Percentiles rank a stretch among this genome's conserved stretches.
Conservation (phyloP, 768 basidiomycete species). For the Suillus bovinus region DNA sequence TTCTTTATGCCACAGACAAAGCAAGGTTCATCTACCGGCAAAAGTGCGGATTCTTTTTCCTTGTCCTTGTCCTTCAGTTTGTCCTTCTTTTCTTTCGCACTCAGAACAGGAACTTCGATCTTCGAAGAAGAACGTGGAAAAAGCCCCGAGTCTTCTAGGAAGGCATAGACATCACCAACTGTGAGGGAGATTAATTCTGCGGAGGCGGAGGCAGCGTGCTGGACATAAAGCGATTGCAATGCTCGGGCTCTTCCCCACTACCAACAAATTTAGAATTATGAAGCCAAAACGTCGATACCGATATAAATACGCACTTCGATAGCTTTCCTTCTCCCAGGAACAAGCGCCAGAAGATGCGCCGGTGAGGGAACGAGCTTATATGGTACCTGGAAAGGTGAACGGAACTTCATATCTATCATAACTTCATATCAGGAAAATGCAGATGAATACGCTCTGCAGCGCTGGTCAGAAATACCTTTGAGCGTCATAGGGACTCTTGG, state of each 20-base stretch:
- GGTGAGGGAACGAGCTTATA: slow-evolving; percentile 41
- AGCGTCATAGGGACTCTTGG: slow-evolving; percentile 45
- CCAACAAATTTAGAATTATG: slow-evolving; percentile 9
- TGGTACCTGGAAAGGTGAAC: slow-evolving; percentile 29
- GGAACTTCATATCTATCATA: slow-evolving; percentile 37
- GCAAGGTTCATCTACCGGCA: slow-evolving; percentile 25
- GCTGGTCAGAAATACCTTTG: slow-evolving; percentile 33
- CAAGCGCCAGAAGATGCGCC: slow-evolving; percentile 35
- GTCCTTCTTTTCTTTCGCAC: slow-evolving; percentile 20
- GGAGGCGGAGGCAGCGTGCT: slow-evolving; percentile 23
- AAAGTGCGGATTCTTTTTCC: slow-evolving; percentile 21
- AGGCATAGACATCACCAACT: slow-evolving; percentile 44
- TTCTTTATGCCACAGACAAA: slow-evolving; percentile 31
- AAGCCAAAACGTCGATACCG: background rate
- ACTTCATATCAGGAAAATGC: slow-evolving; percentile 2
- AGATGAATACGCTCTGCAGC: background rate
- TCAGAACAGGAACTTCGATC: slow-evolving; percentile 13
- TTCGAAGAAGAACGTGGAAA: slow-evolving; percentile 35
- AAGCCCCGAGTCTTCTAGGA: slow-evolving; percentile 42
- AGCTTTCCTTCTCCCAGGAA: slow-evolving; percentile 47
- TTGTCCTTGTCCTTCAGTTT: slow-evolving; percentile 24
- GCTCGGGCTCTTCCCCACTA: slow-evolving; percentile 50
- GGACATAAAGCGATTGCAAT: slow-evolving; percentile 39
- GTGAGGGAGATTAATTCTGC: slow-evolving; percentile 29
- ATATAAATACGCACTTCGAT: slow-evolving; percentile 40